Evolutionary conservation across 768 basidiomycete genomes (phyloP).

Genomic region (Chalciporus piperatus): DNA sequence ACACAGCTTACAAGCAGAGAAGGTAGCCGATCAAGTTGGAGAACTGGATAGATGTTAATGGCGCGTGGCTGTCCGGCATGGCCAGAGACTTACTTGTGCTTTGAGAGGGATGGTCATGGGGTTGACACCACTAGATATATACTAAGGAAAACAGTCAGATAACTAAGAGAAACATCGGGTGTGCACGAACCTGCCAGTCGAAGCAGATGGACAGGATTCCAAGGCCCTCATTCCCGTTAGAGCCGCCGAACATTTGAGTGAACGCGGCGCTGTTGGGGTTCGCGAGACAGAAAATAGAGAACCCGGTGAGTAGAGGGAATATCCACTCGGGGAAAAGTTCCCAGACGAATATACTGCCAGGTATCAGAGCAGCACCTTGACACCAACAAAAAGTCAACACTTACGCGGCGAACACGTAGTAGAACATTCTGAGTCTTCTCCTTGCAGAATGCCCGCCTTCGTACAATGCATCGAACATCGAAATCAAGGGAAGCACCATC

Average conservation of each 20-base stretch:
- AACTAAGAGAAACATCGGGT: background rate
- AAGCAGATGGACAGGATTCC: conserved; percentile 58
- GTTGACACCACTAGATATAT: conserved; percentile 34
- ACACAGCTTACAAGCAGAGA: conserved; percentile 49
- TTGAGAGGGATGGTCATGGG: conserved; percentile 55
- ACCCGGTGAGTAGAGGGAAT: conserved; percentile 62
- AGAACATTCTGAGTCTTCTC: conserved; percentile 39
- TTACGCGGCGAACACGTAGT: conserved; percentile 24
- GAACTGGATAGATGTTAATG: conserved; percentile 20
- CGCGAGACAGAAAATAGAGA: conserved; percentile 61
- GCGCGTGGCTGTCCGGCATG: background rate
- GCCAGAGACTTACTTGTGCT: conserved; percentile 37
- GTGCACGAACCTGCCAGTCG: conserved; percentile 46
- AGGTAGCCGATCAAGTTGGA: conserved; percentile 50
- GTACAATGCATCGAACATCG: conserved; percentile 38
- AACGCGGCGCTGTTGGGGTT: conserved; percentile 32
- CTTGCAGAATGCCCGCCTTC: conserved; percentile 36
- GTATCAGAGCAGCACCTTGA: background rate
- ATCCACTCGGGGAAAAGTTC: conserved; percentile 28
- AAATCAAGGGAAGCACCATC: conserved; percentile 24
- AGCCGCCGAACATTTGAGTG: conserved; percentile 59
- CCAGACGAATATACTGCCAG: conserved; percentile 34
- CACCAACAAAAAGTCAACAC: conserved; percentile 8
- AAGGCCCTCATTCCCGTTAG: conserved; percentile 64
- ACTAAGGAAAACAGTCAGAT: conserved; percentile 12